Evolutionary conservation across 169 alveolate species (phyloP).

Genomic region (Plasmodium coatneyi): DNA sequence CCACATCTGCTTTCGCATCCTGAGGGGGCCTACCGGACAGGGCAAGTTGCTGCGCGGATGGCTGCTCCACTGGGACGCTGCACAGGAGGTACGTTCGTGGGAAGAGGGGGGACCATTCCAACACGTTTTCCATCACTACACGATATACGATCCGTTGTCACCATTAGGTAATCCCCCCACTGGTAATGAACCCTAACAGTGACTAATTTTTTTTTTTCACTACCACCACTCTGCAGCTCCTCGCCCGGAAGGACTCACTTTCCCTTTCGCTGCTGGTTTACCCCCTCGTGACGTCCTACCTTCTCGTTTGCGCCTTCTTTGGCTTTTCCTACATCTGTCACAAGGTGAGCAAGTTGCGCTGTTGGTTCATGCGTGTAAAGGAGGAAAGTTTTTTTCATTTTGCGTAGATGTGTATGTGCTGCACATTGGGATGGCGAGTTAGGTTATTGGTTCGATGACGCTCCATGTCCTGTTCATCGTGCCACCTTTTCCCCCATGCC

Average conservation of each 20-base stretch:
- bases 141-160: not conserved
- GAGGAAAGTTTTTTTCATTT: not conserved
- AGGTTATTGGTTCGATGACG: not conserved
- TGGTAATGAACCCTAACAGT: not conserved
- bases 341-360: not conserved
- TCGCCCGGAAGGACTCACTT: not conserved
- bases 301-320: conserved; percentile 36
- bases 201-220: not conserved
- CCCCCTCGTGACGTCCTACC: conserved; percentile 6
- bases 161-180: not conserved
- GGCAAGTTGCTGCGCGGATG: not conserved
- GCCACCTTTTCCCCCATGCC: not conserved
- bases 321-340: conserved; percentile 29
- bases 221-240: conserved; percentile 1
- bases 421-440: not conserved
- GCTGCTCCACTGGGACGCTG: not conserved
- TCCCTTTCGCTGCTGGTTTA: not conserved
- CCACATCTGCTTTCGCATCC: conserved; percentile 1
- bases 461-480: not conserved
- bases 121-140: not conserved
- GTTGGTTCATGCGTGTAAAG: not conserved
- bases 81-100: not conserved
- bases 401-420: not conserved
- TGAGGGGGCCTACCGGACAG: not conserved
- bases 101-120: not conserved